These are phyloP conservation scores for Podila epigama DNA, from an alignment of 192 early-diverging fungal genomes.

Conservation along the genomic window DNA sequence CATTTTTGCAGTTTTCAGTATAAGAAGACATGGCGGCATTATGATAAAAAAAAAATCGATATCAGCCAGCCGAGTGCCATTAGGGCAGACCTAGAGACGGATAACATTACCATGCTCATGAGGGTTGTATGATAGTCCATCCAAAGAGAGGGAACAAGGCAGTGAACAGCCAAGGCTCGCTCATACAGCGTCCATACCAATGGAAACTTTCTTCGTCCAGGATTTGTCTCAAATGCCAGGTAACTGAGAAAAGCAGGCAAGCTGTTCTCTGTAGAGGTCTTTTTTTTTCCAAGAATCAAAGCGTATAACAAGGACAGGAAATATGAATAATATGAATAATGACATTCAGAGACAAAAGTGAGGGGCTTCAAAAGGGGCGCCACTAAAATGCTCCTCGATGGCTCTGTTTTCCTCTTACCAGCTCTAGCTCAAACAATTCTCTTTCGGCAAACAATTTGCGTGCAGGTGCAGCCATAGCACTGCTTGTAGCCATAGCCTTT, in stretches of 20 bases:
- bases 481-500: constrained; percentile 55
- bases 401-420: constrained; percentile 50
- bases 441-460: constrained; percentile 49
- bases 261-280: constrained; percentile 19
- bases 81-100: background rate
- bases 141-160: constrained; percentile 68
- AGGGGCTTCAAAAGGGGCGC: background rate
- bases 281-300: too few species aligned
- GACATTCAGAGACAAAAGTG: background rate
- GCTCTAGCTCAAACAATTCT: constrained; percentile 58
- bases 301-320: constrained; percentile 8
- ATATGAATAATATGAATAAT: background rate
- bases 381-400: background rate
- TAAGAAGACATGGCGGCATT: background rate
- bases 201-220: constrained; percentile 24
- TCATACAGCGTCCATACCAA: constrained; percentile 67
- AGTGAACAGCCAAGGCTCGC: constrained; percentile 67
- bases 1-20: too few species aligned
- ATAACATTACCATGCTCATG: constrained; percentile 39
- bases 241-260: constrained; percentile 63
- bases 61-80: background rate
- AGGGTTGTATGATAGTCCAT: constrained; percentile 70
- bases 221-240: constrained; percentile 56
- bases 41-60: background rate
- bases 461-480: constrained; percentile 50